Base-by-base conservation (phyloP, 1,139 yeast genomes). In the Blastobotrys malaysiensis region DNA sequence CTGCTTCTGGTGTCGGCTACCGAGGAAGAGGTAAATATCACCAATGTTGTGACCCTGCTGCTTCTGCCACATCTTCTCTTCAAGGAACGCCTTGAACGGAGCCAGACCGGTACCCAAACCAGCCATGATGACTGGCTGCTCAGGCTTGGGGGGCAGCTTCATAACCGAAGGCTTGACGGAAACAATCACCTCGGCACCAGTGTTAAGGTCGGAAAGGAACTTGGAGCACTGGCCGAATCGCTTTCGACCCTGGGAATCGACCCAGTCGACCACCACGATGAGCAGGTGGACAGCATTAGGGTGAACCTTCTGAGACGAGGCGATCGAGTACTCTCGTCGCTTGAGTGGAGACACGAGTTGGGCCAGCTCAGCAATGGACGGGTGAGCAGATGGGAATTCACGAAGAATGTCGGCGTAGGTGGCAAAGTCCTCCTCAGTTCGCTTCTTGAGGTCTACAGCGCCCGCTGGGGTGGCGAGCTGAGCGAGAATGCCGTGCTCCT, bases 41-140 rank as follows among this genome's bases (percentile, higher is more conserved):
- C 99, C 99, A 69, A 93, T 88, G 63, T 85, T 88, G 72, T 80
- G 71, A 50, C 98, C 98, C 70, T 89, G 95, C 63, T 86, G 80
- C 70, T 84, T 78, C 76, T 93, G 98, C 91, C 95, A 89, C 65
- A 87, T 81, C 77, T 90, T 91, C 74, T 93, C 98, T 73, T 93
- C 98, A 57, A 91, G 81, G 67, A 93, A 90, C 0, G 98, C 99
- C 77, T 93, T 91, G 83, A 93, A 93, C 55, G 99, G 99, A 20
- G 99, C 99, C 65, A 93, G 80, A 60, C 99, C 99, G 55, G 99
- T 93, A 73, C 99, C 99, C 63, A 93, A 79, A 65, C 99, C 99
- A 61, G 96, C 86, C 98, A 93, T 91, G 59, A 93, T 84, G 64
- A 93, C 86, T 27, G 99, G 98, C 69, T 88, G 95, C 49, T 84